phyloP scores from a whole-genome alignment of 139 green algal genomes.

The Prasinococcaceae sp. region DNA sequence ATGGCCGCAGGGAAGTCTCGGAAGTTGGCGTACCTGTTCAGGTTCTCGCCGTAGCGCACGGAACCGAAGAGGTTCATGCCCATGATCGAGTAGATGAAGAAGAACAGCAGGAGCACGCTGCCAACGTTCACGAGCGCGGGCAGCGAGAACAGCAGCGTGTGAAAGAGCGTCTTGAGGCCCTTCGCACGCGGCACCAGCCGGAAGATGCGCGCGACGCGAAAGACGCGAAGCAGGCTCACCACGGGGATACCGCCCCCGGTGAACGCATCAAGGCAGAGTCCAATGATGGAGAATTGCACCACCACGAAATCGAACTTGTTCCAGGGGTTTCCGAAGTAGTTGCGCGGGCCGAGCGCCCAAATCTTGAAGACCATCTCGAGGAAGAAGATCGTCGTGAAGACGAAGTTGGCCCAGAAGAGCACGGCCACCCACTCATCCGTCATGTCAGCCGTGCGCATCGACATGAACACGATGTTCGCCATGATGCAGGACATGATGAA shows the following conservation, averaged over 20 bases:
- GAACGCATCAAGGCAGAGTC: slow-evolving; percentile 25
- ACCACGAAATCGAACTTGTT: slow-evolving; percentile 54
- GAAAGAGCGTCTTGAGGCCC: slow-evolving; percentile 41
- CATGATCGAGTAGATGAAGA: slow-evolving; percentile 62
- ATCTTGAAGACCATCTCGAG: slow-evolving; percentile 41
- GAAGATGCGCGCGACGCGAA: slow-evolving; percentile 51
- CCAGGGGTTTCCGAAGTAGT: slow-evolving; percentile 47
- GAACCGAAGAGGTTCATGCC: slow-evolving; percentile 65
- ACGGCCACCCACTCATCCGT: slow-evolving; percentile 9
- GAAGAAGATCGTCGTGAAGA: slow-evolving; percentile 44
- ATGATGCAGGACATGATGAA: slow-evolving; percentile 38
- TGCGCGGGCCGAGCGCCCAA: slow-evolving; percentile 15
- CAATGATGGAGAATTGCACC: slow-evolving; percentile 27
- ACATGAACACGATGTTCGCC: slow-evolving; percentile 39
- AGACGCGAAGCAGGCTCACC: slow-evolving; percentile 43
- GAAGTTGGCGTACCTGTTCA: slow-evolving; percentile 49
- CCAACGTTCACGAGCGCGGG: slow-evolving; percentile 54
- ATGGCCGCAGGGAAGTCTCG: slow-evolving; percentile 36
- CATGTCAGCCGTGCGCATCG: slow-evolving; percentile 30
- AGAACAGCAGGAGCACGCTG: slow-evolving; percentile 48
- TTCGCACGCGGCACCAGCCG: slow-evolving; percentile 54
- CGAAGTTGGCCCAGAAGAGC: slow-evolving; percentile 27
- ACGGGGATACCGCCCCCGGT: slow-evolving; percentile 26
- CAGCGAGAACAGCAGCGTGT: slow-evolving; percentile 49
- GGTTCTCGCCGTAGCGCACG: slow-evolving; percentile 28